Conservation (phyloP, 2,329 filamentous ascomycete genomes). For the Phialophora chinensis region DNA sequence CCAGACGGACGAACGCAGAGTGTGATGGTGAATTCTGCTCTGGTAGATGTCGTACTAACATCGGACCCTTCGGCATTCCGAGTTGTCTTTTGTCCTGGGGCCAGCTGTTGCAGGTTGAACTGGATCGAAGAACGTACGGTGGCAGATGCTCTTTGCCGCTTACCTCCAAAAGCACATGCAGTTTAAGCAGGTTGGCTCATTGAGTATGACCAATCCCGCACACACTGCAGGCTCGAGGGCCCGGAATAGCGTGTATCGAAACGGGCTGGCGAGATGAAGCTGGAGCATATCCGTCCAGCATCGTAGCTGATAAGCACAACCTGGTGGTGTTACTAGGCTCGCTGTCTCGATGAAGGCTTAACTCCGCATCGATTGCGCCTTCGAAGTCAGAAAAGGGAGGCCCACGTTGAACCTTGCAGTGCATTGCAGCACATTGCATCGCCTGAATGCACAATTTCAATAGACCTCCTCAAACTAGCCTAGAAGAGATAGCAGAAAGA, state of each 20-base stretch:
- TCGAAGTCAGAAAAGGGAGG: neutral
- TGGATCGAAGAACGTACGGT: neutral
- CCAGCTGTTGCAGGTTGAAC: neutral
- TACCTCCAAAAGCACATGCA: neutral
- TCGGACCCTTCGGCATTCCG: neutral
- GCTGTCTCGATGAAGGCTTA: neutral
- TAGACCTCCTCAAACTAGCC: constrained; percentile 1
- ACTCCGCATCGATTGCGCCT: neutral
- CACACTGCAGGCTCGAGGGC: neutral
- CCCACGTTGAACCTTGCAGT: neutral
- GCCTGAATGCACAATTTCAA: constrained; percentile 8
- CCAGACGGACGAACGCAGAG: too few relatives aligned
- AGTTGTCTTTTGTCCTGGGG: neutral
- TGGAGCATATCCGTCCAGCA: neutral
- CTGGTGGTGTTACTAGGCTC: neutral
- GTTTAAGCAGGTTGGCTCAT: neutral
- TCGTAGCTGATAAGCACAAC: neutral
- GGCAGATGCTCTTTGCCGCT: neutral
- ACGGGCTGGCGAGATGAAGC: neutral
- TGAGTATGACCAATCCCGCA: neutral
- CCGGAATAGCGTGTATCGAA: neutral
- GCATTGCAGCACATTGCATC: constrained; percentile 11
- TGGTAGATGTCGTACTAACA: neutral
- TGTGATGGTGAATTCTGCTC: neutral
- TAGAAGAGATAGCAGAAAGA: constrained; percentile 1